Evolutionary conservation across 2,329 filamentous ascomycete species (phyloP), one percentile per base, ranked within the genome.

Genomic region (Zarea fungicola): DNA sequence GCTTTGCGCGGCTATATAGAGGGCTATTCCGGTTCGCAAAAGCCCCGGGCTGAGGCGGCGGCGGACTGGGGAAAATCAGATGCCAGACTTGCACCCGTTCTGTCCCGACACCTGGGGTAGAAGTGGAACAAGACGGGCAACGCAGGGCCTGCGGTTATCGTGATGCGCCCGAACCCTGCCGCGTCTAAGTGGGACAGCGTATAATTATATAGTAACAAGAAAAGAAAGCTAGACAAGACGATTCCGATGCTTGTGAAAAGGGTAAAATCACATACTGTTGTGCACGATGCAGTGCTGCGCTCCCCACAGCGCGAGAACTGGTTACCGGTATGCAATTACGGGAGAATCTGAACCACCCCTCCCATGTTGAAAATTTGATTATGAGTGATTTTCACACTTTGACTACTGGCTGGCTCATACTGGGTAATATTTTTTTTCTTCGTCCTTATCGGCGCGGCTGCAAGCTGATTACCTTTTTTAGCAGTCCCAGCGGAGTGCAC

Each of bases 151-250:
- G 39, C 46, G 46, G 39, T 49, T 49, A 49, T 49, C 47, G 40
- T 49, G 47, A 49, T 43, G 47, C 39, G 40, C 47, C 47, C 47
- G 47, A 50, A 50, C 40, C 19, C 37, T 45, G 41, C 48, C 48
- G 48, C 48, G 42, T 43, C 48, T 44, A 50, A 50, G 48, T 50
- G 48, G 48, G 48, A 50, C 48, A 44, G 46, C 42, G 48, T 45
- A 45, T 41, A 45, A 50, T 34, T 32, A 49, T 49, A 32, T 49
- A 45, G 41, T 50, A 50, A 45, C 22, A 40, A 28, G 19, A 43
- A 43, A 39, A 13, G n/a, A 21, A 31, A 44, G 19, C 6, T 25
- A 5, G 14, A 11, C n/a, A 39, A 31, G 9, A 22, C 26, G 25
- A 14, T 29, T 25, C 32, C 31, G 39, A 49, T 48, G 45, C 29